Evolutionary conservation across 345 rosid species (phyloP), one percentile per base, ranked within the genome.

Genomic region (Bruguiera gymnorhiza): DNA sequence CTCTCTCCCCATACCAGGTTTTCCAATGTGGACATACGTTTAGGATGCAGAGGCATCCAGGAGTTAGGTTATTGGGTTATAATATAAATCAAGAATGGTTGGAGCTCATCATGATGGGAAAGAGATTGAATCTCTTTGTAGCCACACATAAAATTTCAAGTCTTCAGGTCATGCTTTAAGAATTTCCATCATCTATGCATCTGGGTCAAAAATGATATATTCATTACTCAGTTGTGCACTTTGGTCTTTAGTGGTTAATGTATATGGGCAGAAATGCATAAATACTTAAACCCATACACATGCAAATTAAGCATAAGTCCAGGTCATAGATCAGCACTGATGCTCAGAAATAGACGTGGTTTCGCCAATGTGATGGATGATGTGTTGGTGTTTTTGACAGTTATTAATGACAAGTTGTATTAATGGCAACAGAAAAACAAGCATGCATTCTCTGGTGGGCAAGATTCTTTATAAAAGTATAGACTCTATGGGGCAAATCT

Each of bases 401-500:
- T n/a, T 36, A 11, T 15, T 62, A 20, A 68, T 29, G 6, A 11
- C 68, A 36, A 31, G 30, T 63, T 79, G 37, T 53, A 32, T 61
- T 64, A 51, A 34, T 50, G 60, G 75, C 39, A 63, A 77, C 83
- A 94, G 97, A 79, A 91, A 79, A 88, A 88, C 83, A 88, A 70
- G 66, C 79, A 86, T 31, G 98, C 97, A 2, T 91, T 88, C 79
- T 84, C 91, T 66, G 98, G 98, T 7, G 93, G 98, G 29, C 97
- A 81, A 77, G 96, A 91, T 60, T 76, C 90, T 51, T 43, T 84
- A 21, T 90, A 91, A 67, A 87, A 87, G 74, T 93, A 87, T 73
- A 82, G 87, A 76, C 77, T 82, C 75, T 76, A 77, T 51, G 98
- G 96, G 68, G 96, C 97, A 73, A 89, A 94, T 81, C 85, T 94